phyloP scores from a whole-genome alignment of 345 rosid species.

The Eucalyptus fibrosa region DNA sequence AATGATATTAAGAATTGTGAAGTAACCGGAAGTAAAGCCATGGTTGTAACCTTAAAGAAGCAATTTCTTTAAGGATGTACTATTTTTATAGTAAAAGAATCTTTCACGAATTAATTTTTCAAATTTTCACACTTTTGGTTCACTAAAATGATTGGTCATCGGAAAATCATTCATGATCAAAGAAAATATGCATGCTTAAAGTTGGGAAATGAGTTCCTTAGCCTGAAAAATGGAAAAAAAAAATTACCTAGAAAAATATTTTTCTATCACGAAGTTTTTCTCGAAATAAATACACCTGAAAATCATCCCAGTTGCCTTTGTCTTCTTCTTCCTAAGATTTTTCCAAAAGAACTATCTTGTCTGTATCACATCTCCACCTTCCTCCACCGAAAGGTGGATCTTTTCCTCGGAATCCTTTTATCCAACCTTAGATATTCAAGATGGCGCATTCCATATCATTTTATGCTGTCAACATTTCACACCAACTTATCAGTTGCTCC shows the following conservation, averaged over 20 bases:
- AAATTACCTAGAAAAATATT: accelerated
- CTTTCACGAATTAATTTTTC: not conserved
- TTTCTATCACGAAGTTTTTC: not conserved
- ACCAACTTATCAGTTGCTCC: not conserved
- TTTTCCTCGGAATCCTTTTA: not conserved
- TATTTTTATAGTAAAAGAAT: not conserved
- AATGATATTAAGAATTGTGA: not conserved
- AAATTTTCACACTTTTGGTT: not conserved
- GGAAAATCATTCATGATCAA: not conserved
- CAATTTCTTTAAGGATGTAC: not conserved
- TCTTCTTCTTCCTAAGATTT: not conserved
- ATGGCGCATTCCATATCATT: not conserved
- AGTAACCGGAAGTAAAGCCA: not conserved
- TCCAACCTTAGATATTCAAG: not conserved
- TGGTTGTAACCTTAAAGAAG: not conserved
- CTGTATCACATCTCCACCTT: not conserved
- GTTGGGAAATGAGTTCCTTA: not conserved
- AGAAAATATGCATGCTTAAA: not conserved
- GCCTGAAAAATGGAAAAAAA: not conserved
- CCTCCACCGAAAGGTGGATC: not conserved
- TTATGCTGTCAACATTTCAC: not conserved
- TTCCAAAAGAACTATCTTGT: not conserved
- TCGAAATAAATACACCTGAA: not conserved
- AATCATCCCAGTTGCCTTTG: not conserved
- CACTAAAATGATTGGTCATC: not conserved